Evolutionary conservation across 1,284 basidiomycete species (phyloP).

Genomic region (Irpex sp.): DNA sequence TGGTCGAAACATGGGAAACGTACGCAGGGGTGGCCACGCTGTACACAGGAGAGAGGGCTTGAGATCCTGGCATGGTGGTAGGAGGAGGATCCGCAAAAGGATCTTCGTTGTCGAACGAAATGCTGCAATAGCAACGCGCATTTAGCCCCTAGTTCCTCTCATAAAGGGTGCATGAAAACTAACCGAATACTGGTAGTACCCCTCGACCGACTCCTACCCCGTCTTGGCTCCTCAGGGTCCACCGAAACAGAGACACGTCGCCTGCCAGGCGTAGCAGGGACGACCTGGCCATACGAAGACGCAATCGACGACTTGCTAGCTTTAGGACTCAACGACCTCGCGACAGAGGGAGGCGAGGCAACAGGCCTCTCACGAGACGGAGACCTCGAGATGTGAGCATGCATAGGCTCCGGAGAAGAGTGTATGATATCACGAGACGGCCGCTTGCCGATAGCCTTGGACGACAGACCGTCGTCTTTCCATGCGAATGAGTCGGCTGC

Average conservation of each 20-base stretch:
- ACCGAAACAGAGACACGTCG: slow-evolving; percentile 17
- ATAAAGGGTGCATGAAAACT: slow-evolving; percentile 8
- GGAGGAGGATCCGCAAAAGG: slow-evolving; percentile 29
- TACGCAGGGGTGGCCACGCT: slow-evolving; percentile 23
- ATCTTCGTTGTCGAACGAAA: slow-evolving; percentile 37
- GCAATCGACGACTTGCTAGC: slow-evolving; percentile 27
- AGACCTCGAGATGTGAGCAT: slow-evolving; percentile 4
- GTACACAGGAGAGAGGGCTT: slow-evolving; percentile 20
- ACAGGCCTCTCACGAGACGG: slow-evolving; percentile 4
- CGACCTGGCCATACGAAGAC: slow-evolving; percentile 26
- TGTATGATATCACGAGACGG: slow-evolving; percentile 3
- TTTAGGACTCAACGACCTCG: slow-evolving; percentile 16
- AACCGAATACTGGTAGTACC: slow-evolving; percentile 27
- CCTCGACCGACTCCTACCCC: slow-evolving; percentile 23
- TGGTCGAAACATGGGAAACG: neutral
- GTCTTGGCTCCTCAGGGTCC: slow-evolving; percentile 18
- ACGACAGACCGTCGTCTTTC: slow-evolving; percentile 15
- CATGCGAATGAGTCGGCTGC: slow-evolving; percentile 22
- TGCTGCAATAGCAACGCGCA: slow-evolving; percentile 14
- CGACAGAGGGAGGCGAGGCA: slow-evolving; percentile 5
- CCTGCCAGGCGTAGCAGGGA: slow-evolving; percentile 14
- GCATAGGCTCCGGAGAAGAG: slow-evolving; percentile 13
- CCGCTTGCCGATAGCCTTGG: neutral
- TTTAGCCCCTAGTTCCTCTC: neutral
- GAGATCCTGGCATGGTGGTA: slow-evolving; percentile 3